Evolutionary conservation across 2,329 filamentous ascomycete genomes (phyloP), one percentile per base, ranked within the genome.

Genomic region (Ceratocystiopsis sp.): DNA sequence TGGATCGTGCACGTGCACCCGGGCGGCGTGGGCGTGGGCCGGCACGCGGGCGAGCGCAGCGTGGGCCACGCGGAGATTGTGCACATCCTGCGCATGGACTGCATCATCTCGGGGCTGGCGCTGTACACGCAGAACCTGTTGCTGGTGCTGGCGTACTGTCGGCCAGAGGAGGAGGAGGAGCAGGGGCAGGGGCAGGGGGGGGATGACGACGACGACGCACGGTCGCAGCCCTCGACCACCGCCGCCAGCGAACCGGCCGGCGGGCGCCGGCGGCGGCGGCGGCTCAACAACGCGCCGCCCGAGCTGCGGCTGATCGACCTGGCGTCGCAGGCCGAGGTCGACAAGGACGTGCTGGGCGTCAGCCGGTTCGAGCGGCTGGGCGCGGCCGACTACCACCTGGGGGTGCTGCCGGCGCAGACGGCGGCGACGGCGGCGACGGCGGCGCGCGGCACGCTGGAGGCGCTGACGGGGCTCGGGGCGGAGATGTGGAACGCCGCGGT

Each of bases 41-140:
- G 75, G 54, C 66, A 79, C 53, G 73, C 69, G 33, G 77, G 78
- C 41, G 80, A 85, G 55, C 77, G 71, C 54, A 78, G 75, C 39
- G 72, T 81, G 52, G 89, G 85, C 29, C 80, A 77, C 52, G 87
- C 85, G 41, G 85, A 95, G 57, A 89, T 96, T 57, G 77, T 85
- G 48, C 93, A 93, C 61, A 87, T 89, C 62, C 74, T 96, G 62
- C 83, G 86, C 55, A 93, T 91, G 62, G 91, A 98, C 65, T 96
- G 91, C 68, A 86, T 94, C 59, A 85, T 98, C 67, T 94, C 91
- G 58, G 91, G 91, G 55, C 81, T 98, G 61, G 93, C 89, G 50
- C 71, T 98, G 62, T 96, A 95, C 76, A 94, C 86, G 57, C 84
- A 85, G 57, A 91, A 76, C 57, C 70, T 94, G 52, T 71, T 98